Evolutionary conservation across 495 filamentous ascomycete species (phyloP).

Genomic region (Penicillium paxilli): DNA sequence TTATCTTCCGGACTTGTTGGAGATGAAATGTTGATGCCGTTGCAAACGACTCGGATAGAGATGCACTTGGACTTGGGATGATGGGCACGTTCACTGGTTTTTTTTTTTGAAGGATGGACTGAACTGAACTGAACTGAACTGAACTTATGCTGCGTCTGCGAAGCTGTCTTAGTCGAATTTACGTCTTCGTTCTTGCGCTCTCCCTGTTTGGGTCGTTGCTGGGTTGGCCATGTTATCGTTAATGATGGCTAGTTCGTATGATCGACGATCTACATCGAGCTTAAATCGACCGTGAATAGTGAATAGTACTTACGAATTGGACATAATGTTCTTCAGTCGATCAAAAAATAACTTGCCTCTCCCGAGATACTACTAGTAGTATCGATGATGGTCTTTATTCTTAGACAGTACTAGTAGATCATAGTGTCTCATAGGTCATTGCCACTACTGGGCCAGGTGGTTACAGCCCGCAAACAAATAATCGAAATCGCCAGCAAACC

Average conservation of each 20-base stretch:
- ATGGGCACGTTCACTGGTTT: background rate
- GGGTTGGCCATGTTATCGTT: background rate
- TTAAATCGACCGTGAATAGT: background rate
- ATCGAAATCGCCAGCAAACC: background rate
- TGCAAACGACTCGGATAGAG: slow-evolving; percentile 21
- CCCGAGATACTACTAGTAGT: too few species aligned
- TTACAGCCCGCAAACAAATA: background rate
- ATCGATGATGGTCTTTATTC: background rate
- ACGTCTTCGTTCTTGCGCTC: background rate
- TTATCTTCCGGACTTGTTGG: slow-evolving; percentile 21
- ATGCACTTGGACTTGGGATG: background rate
- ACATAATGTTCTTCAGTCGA: background rate
- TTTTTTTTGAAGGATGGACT: too few species aligned
- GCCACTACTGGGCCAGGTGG: background rate
- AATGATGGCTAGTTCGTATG: background rate
- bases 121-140: too few species aligned
- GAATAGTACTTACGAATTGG: background rate
- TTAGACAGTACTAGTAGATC: too few species aligned
- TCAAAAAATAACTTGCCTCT: too few species aligned
- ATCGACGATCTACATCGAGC: background rate
- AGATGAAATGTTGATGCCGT: slow-evolving; percentile 8
- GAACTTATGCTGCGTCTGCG: background rate
- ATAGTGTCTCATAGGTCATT: background rate
- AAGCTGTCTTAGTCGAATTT: background rate
- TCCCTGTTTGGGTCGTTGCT: background rate